Conservation (phyloP, 371 early-diverging fungal genomes). For the Mucor racemosus region DNA sequence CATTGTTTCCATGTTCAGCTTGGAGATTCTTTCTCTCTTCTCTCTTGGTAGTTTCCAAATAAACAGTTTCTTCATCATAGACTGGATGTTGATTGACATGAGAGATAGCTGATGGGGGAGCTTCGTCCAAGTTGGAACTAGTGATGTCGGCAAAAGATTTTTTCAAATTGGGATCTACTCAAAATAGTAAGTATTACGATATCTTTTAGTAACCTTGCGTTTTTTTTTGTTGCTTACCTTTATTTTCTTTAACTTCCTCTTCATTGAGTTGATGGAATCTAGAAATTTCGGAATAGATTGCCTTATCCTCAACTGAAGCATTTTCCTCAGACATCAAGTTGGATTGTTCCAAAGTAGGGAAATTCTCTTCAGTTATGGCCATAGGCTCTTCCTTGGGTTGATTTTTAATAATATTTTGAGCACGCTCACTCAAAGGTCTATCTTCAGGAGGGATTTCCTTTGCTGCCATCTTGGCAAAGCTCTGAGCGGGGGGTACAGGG, state of each 20-base stretch:
- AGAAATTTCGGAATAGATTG: conserved; percentile 36
- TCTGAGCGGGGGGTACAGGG: conserved; percentile 38
- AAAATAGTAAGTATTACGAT: background rate
- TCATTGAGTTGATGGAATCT: conserved; percentile 29
- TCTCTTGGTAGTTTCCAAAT: conserved; percentile 30
- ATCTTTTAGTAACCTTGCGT: background rate
- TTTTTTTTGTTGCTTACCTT: conserved; percentile 1
- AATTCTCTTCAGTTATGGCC: conserved; percentile 36
- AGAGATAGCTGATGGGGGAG: conserved; percentile 43
- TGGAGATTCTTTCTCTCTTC: conserved; percentile 37
- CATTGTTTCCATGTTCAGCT: conserved; percentile 25
- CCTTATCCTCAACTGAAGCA: conserved; percentile 30
- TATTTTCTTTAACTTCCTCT: background rate
- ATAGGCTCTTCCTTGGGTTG: conserved; percentile 22
- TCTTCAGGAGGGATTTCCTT: conserved; percentile 35
- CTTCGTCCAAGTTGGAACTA: conserved; percentile 39
- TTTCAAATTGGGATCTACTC: conserved; percentile 11
- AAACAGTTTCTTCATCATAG: conserved; percentile 43
- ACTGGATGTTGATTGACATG: conserved; percentile 38
- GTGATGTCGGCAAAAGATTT: conserved; percentile 47
- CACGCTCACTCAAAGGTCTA: conserved; percentile 30
- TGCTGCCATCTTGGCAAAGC: conserved; percentile 50
- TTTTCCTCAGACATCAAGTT: conserved; percentile 35
- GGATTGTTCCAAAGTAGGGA: conserved; percentile 42
- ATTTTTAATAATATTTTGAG: conserved; percentile 18